A percentile compares a stretch with the other conserved stretches of the same genome.
phyloP scores from a whole-genome alignment of 768 basidiomycete genomes.

The Dioszegia hungarica region DNA sequence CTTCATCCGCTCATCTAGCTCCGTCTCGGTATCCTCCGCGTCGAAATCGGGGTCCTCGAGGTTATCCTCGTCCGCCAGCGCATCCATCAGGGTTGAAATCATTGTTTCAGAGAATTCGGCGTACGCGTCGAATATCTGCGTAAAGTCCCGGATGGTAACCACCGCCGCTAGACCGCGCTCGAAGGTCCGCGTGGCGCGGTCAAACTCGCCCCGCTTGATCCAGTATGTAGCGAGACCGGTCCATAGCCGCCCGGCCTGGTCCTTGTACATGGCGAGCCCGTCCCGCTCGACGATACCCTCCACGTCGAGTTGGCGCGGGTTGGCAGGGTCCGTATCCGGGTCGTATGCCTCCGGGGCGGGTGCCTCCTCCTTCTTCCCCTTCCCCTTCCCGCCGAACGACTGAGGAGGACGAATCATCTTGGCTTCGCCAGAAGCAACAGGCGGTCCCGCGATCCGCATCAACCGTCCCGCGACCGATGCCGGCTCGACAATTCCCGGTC shows the following conservation, averaged over 20 bases:
- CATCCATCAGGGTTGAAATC: constrained; percentile 83
- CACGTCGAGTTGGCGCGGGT: constrained; percentile 69
- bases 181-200: constrained; percentile 76
- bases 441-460: constrained; percentile 66
- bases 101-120: constrained; percentile 88
- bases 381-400: constrained; percentile 25
- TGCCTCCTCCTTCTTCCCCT: background rate
- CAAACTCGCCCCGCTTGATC: constrained; percentile 96
- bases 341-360: constrained; percentile 55
- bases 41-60: constrained; percentile 71
- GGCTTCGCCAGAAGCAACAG: constrained; percentile 53
- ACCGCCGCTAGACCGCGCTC: constrained; percentile 78
- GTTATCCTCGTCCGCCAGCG: constrained; percentile 70
- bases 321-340: constrained; percentile 77
- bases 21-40: constrained; percentile 61
- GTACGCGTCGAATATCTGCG: constrained; percentile 95
- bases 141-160: constrained; percentile 91
- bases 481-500: constrained; percentile 44
- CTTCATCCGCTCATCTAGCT: constrained; percentile 82
- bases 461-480: constrained; percentile 61
- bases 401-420: constrained; percentile 55
- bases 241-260: constrained; percentile 95
- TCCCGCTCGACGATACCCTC: constrained; percentile 79
- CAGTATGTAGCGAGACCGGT: constrained; percentile 94
- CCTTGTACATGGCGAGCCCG: constrained; percentile 83